phyloP scores from a whole-genome alignment of 129 eudicot genomes.

The Smallanthus sonchifolius region DNA sequence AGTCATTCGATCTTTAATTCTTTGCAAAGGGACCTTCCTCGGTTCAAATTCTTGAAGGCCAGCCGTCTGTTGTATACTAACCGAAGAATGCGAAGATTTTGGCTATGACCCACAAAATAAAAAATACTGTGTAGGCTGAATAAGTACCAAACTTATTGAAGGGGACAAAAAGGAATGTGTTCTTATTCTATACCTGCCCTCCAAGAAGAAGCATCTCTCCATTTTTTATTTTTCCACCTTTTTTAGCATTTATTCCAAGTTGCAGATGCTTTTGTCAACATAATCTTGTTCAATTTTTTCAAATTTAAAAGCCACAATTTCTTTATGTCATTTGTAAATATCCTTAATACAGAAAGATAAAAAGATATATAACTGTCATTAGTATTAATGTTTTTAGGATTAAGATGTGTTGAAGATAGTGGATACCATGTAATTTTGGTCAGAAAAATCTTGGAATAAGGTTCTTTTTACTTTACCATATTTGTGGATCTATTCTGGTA shows the following conservation, averaged over 20 bases:
- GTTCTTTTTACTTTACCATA: conserved; percentile 57
- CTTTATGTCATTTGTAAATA: conserved; percentile 20
- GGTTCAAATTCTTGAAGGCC: conserved; percentile 28
- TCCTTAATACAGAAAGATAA: conserved; percentile 18
- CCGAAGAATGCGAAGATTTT: conserved; percentile 39
- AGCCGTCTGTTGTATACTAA: conserved; percentile 28
- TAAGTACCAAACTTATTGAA: conserved; percentile 81
- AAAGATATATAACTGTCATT: background rate
- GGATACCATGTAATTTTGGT: conserved; percentile 38
- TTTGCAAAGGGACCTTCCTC: conserved; percentile 37
- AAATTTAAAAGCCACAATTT: conserved; percentile 20
- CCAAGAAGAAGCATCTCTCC: conserved; percentile 63
- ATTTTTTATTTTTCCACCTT: conserved; percentile 16
- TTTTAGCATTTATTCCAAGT: conserved; percentile 48
- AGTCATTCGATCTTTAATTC: conserved; percentile 26
- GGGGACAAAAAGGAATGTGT: conserved; percentile 76
- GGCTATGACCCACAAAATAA: conserved; percentile 35
- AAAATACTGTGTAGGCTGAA: conserved; percentile 44
- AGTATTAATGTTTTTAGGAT: background rate
- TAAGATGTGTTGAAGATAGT: conserved; percentile 30
- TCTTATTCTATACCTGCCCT: conserved; percentile 82
- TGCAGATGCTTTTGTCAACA: conserved; percentile 83
- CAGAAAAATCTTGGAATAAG: conserved; percentile 70
- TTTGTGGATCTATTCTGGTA: conserved; percentile 80
- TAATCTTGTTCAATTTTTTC: conserved; percentile 41